Percentiles rank a stretch among this genome's conserved stretches.
phyloP scores from a whole-genome alignment of 2,329 filamentous ascomycete species.

The Exserohilum rostratum region DNA sequence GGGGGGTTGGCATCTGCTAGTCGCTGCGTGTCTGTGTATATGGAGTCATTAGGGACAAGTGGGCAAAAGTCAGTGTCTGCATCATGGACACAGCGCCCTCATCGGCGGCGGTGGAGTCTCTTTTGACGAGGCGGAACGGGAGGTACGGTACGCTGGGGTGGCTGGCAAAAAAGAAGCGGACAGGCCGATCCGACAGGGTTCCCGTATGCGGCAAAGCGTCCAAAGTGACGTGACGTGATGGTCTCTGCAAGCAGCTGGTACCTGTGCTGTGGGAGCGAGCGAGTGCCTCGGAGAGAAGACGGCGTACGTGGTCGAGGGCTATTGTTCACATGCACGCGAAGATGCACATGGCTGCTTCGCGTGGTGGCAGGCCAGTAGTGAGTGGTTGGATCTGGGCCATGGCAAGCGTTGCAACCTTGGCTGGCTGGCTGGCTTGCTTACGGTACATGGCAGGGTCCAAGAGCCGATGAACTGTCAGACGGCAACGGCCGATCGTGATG shows the following conservation, averaged over 20 bases:
- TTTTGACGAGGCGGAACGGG: slow-evolving; percentile 13
- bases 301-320: neutral
- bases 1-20: neutral
- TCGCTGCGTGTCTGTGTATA: too few relatives aligned
- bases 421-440: too few relatives aligned
- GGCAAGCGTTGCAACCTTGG: slow-evolving; percentile 5
- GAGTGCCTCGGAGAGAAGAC: too few relatives aligned
- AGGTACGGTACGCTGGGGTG: slow-evolving; percentile 15
- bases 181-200: slow-evolving; percentile 11
- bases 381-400: neutral
- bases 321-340: neutral
- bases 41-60: neutral
- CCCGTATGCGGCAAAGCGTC: slow-evolving; percentile 1
- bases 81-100: slow-evolving; percentile 2
- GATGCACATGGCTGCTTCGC: neutral
- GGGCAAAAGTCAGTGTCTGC: neutral
- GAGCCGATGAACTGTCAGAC: slow-evolving; percentile 10
- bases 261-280: neutral
- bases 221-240: neutral
- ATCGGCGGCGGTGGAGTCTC: neutral
- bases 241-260: neutral
- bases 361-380: too few relatives aligned
- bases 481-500: neutral
- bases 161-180: slow-evolving; percentile 11
- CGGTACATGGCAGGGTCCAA: slow-evolving; percentile 4